Evolutionary conservation across 2,329 filamentous ascomycete species (phyloP).

Genomic region (Aspergillus sp.): DNA sequence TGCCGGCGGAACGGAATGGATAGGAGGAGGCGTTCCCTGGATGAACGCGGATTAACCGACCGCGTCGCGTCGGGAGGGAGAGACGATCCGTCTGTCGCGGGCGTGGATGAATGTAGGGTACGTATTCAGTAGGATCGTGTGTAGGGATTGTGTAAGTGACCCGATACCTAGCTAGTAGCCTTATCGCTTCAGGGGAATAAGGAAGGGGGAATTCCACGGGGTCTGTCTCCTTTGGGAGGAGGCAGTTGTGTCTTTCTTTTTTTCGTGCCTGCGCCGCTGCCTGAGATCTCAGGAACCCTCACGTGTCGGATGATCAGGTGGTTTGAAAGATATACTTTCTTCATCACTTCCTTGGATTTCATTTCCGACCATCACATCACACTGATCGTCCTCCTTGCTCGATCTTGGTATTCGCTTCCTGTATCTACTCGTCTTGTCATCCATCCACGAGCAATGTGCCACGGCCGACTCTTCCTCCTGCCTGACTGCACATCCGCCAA

Average conservation of each 20-base stretch:
- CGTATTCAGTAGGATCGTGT: not conserved
- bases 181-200: not conserved
- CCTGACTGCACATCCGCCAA: not conserved
- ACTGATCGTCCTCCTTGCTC: not conserved
- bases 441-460: not conserved
- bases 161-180: not conserved
- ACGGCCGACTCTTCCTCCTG: not conserved
- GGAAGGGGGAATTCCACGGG: not conserved
- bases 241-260: too few species aligned
- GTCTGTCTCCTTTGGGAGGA: too few species aligned
- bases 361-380: not conserved
- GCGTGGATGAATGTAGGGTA: not conserved
- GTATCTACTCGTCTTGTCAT: not conserved
- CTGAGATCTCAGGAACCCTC: slow-evolving; percentile 2
- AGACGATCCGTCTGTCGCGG: not conserved
- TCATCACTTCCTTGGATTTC: not conserved
- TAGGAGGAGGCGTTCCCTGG: not conserved
- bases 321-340: not conserved
- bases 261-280: not conserved
- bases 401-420: not conserved
- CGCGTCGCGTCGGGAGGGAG: not conserved
- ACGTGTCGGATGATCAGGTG: not conserved
- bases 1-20: not conserved
- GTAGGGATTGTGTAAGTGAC: not conserved
- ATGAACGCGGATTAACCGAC: not conserved